These are phyloP conservation scores for Circinella umbellata DNA, from an alignment of 371 early-diverging fungal species.

Conservation along the genomic window DNA sequence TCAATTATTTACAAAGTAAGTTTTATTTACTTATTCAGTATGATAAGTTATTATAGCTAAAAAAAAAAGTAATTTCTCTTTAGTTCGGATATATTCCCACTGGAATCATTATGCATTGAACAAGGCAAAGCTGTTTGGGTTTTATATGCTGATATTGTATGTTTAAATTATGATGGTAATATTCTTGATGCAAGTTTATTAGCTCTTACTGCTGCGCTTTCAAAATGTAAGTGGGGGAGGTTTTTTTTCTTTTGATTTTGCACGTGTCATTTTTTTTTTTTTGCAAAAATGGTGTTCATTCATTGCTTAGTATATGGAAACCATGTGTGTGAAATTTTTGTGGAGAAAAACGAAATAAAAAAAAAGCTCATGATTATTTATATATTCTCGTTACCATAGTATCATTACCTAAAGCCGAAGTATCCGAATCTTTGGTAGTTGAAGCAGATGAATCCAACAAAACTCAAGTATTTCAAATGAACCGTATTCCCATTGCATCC, in stretches of 20 bases:
- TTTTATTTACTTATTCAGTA: too few relatives aligned
- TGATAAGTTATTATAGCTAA: background rate
- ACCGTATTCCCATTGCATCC: slow-evolving; percentile 61
- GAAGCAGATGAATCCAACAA: slow-evolving; percentile 59
- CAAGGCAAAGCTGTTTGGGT: slow-evolving; percentile 88
- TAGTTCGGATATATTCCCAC: slow-evolving; percentile 68
- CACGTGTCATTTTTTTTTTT: background rate
- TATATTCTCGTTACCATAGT: slow-evolving; percentile 39
- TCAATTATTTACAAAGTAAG: slow-evolving; percentile 68
- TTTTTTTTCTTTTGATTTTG: too few relatives aligned
- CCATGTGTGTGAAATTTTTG: too few relatives aligned
- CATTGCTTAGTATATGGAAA: too few relatives aligned
- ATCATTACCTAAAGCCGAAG: slow-evolving; percentile 66
- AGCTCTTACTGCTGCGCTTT: slow-evolving; percentile 76
- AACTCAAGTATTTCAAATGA: slow-evolving; percentile 49
- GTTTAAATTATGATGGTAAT: slow-evolving; percentile 91
- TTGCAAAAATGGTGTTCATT: too few relatives aligned
- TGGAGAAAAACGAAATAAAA: too few relatives aligned
- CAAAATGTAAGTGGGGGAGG: slow-evolving; percentile 67
- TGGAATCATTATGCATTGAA: slow-evolving; percentile 81
- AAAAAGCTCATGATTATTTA: too few relatives aligned
- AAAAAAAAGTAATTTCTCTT: background rate
- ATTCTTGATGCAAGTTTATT: slow-evolving; percentile 88
- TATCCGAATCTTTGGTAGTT: slow-evolving; percentile 60
- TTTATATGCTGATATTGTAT: slow-evolving; percentile 89